These are phyloP conservation scores for Pseudocercospora eumusae DNA, from an alignment of 2,329 filamentous ascomycete species.

Conservation along the genomic window DNA sequence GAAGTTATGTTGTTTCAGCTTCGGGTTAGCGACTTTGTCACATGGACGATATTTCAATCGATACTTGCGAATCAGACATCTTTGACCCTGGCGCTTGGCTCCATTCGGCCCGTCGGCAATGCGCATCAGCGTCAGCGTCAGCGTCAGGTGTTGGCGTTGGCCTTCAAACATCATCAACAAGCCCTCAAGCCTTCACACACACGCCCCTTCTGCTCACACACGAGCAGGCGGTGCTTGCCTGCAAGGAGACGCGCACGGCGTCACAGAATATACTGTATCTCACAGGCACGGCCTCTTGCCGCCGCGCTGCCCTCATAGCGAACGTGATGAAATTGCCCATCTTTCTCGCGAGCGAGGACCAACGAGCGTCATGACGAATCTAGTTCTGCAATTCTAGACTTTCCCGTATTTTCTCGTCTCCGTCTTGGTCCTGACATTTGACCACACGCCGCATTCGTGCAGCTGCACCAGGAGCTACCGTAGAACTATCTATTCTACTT, in stretches of 20 bases:
- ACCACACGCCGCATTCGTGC: conserved; percentile 4
- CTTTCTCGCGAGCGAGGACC: no score
- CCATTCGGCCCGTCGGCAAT: background rate
- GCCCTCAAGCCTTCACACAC: background rate
- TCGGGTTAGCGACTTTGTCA: conserved; percentile 3
- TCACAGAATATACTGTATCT: conserved; percentile 3
- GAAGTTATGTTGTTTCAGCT: conserved; percentile 1
- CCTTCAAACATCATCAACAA: background rate
- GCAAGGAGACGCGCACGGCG: background rate
- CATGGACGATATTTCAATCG: background rate
- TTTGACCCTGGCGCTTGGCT: background rate
- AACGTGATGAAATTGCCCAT: no score
- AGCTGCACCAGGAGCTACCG: background rate
- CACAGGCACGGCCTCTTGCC: background rate
- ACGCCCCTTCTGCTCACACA: background rate
- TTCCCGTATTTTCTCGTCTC: background rate
- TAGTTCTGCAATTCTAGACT: conserved; percentile 6
- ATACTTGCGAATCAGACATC: conserved; percentile 6
- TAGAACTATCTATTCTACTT: no score
- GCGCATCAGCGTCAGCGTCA: background rate
- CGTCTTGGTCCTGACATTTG: background rate
- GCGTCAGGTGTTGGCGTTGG: conserved; percentile 4
- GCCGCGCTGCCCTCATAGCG: background rate
- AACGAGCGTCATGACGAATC: no score
- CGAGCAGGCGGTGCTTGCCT: background rate